Evolutionary conservation across 108 stramenopile genomes (phyloP).

Genomic region (Nitzschia sp.): DNA sequence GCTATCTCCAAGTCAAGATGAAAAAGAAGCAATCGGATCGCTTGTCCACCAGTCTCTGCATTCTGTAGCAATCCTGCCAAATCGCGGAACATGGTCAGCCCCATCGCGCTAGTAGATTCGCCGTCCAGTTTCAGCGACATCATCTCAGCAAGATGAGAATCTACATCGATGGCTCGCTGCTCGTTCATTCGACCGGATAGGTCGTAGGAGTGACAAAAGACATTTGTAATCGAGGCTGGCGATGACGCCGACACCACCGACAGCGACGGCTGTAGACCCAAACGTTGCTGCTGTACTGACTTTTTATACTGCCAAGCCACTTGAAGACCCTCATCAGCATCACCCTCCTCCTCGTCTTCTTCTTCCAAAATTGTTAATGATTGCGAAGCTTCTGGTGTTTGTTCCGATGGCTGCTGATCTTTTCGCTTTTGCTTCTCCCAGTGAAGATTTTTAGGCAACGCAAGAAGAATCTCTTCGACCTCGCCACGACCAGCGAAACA

Average conservation of each 20-base stretch:
- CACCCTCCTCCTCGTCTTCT: conserved; percentile 37
- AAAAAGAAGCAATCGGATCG: conserved; percentile 65
- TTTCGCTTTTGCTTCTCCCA: conserved; percentile 59
- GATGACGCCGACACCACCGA: not conserved
- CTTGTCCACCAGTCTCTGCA: conserved; percentile 25
- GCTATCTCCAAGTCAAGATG: conserved; percentile 43
- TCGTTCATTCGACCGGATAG: conserved; percentile 62
- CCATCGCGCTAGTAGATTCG: not conserved
- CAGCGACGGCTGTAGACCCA: conserved; percentile 34
- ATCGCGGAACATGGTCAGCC: conserved; percentile 11
- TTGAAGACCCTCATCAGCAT: conserved; percentile 59
- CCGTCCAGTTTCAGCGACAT: not conserved
- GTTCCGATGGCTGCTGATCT: conserved; percentile 1
- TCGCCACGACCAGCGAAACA: not conserved
- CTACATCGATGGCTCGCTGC: conserved; percentile 29
- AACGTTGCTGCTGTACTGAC: conserved; percentile 70
- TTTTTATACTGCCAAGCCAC: conserved; percentile 88
- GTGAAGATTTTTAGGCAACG: conserved; percentile 73
- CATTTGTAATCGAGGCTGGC: conserved; percentile 17
- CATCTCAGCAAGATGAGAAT: not conserved
- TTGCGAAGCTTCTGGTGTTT: not conserved
- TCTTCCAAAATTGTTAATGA: conserved; percentile 29
- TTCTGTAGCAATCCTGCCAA: conserved; percentile 30
- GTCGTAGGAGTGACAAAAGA: conserved; percentile 85
- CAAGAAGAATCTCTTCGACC: conserved; percentile 29